Percentiles rank a stretch among this genome's conserved stretches.
Conservation (phyloP, 2,329 filamentous ascomycete genomes). For the Trichoderma sp. region DNA sequence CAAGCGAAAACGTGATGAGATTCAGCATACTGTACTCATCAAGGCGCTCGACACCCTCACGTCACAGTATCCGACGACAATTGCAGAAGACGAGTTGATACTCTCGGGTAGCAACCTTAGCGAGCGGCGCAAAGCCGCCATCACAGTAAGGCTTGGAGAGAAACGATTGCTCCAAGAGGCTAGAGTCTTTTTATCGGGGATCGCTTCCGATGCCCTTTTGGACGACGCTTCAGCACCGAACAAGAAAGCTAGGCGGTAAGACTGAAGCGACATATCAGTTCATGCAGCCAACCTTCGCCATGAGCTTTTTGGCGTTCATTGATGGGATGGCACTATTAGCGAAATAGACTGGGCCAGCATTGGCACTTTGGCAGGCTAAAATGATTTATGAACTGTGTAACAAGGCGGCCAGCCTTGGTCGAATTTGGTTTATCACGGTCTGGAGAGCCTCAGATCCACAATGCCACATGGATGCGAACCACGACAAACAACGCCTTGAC, state of each 20-base stretch:
- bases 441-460: not conserved
- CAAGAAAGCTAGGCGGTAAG: constrained; percentile 39
- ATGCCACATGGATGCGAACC: constrained; percentile 12
- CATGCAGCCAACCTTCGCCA: not conserved
- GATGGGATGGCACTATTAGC: not conserved
- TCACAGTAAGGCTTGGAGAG: constrained; percentile 71
- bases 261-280: constrained; percentile 18
- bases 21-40: constrained; percentile 48
- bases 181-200: constrained; percentile 40
- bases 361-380: constrained; percentile 11
- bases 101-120: constrained; percentile 39
- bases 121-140: constrained; percentile 60
- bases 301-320: not conserved
- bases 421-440: not conserved
- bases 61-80: constrained; percentile 49
- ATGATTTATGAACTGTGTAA: constrained; percentile 15
- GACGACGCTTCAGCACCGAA: constrained; percentile 35
- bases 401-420: not conserved
- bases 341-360: not conserved
- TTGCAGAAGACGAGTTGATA: constrained; percentile 47
- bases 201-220: constrained; percentile 30
- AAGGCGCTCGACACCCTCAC: constrained; percentile 45
- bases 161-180: constrained; percentile 67
- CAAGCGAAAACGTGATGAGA: constrained; percentile 54
- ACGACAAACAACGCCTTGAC: constrained; percentile 2